Evolutionary conservation across 2,329 filamentous ascomycete genomes (phyloP).

Genomic region (Rachicladosporium sp.): DNA sequence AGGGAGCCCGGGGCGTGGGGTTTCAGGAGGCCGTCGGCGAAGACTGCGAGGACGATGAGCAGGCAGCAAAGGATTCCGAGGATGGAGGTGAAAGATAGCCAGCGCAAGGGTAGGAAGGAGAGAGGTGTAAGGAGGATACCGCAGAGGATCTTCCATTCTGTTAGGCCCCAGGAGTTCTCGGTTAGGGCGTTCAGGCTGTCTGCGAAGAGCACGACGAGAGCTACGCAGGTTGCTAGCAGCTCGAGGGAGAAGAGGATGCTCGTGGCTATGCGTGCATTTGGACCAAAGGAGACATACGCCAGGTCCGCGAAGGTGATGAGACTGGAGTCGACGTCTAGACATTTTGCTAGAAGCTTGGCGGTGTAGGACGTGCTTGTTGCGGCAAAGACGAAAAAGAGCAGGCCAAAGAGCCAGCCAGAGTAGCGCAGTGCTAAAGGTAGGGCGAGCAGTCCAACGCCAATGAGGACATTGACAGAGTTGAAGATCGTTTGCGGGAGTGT

Average conservation of each 20-base stretch:
- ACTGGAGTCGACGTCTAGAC: conserved; percentile 71
- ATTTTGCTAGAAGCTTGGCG: conserved; percentile 71
- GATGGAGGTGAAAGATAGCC: conserved; percentile 82
- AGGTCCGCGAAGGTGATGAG: conserved; percentile 92
- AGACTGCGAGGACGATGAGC: conserved; percentile 71
- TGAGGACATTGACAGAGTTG: conserved; percentile 88
- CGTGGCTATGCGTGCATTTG: conserved; percentile 65
- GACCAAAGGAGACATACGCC: conserved; percentile 81
- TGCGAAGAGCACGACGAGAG: conserved; percentile 81
- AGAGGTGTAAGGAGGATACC: conserved; percentile 66
- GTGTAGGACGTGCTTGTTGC: conserved; percentile 75
- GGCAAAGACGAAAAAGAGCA: conserved; percentile 60
- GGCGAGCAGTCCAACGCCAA: conserved; percentile 80
- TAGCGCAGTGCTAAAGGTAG: conserved; percentile 79
- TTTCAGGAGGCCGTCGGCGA: conserved; percentile 79
- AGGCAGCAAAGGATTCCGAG: conserved; percentile 86
- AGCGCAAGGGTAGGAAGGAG: conserved; percentile 69
- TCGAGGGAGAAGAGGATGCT: conserved; percentile 82
- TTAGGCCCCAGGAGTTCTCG: conserved; percentile 49
- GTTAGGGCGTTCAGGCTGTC: conserved; percentile 75
- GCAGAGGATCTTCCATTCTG: conserved; percentile 76
- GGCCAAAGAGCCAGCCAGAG: conserved; percentile 75
- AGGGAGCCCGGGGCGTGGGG: conserved; percentile 68
- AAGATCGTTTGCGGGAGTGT: conserved; percentile 91
- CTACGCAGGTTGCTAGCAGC: conserved; percentile 76